phyloP scores from a whole-genome alignment of 2,329 filamentous ascomycete species.

The Alternaria sp. region DNA sequence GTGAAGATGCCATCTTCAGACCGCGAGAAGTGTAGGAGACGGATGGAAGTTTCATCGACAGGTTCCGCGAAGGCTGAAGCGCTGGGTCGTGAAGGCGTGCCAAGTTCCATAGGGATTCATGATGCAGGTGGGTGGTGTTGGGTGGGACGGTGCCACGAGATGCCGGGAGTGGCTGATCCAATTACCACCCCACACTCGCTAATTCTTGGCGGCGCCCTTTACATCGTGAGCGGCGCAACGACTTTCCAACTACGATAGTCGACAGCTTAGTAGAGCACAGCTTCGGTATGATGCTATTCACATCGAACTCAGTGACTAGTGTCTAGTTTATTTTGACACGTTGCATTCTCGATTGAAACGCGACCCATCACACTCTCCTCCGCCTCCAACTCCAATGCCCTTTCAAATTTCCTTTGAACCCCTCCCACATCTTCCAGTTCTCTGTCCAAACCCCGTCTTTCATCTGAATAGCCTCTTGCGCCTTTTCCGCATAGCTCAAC shows the following conservation, averaged over 20 bases:
- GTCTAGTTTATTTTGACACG: too few species aligned
- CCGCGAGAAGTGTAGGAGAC: conserved; percentile 33
- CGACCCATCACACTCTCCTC: background rate
- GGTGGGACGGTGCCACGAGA: background rate
- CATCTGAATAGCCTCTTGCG: conserved; percentile 46
- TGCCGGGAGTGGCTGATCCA: background rate
- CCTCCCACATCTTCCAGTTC: conserved; percentile 46
- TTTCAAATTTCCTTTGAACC: conserved; percentile 21
- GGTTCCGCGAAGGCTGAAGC: background rate
- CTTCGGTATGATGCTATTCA: too few species aligned
- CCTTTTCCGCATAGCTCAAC: conserved; percentile 45
- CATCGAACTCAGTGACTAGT: too few species aligned
- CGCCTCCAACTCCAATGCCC: conserved; percentile 19
- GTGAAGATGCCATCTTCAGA: conserved; percentile 5
- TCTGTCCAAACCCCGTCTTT: conserved; percentile 50
- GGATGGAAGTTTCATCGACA: conserved; percentile 28
- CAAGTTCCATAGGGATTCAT: background rate
- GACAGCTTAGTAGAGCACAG: too few species aligned
- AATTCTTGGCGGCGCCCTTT: background rate
- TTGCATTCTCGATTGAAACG: too few species aligned
- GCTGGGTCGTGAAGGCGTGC: background rate
- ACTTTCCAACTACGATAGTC: too few species aligned
- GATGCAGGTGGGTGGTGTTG: background rate
- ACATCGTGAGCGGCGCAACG: too few species aligned
- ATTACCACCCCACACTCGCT: background rate